Percentiles rank a stretch among this genome's conserved stretches.
These are phyloP conservation scores for Manihot esculenta DNA, from an alignment of 441 rosid genomes.

Conservation along the genomic window DNA sequence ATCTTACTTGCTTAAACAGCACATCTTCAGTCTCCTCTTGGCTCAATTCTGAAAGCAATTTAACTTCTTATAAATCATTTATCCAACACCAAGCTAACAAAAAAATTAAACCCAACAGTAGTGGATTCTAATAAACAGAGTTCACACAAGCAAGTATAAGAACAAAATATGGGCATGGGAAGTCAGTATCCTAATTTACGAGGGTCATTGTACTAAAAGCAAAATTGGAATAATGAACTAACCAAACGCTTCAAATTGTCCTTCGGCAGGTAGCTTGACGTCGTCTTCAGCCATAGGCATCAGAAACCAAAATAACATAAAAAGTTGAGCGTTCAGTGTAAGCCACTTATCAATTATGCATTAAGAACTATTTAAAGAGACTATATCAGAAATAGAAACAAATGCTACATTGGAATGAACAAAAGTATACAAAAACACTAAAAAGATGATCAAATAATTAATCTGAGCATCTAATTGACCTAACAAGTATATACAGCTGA, in stretches of 20 bases:
- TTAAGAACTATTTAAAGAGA: not conserved
- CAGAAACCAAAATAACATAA: conserved; percentile 4
- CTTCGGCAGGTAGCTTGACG: conserved; percentile 69
- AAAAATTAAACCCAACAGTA: not conserved
- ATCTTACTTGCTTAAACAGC: conserved; percentile 77
- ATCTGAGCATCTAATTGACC: too few relatives aligned
- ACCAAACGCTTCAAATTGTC: conserved; percentile 84
- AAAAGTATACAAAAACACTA: not conserved
- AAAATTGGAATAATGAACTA: conserved; percentile 23
- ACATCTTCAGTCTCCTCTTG: conserved; percentile 84
- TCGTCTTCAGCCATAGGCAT: conserved; percentile 46
- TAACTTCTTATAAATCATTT: not conserved
- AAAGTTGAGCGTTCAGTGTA: not conserved
- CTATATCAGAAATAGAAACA: not conserved
- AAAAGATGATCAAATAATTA: too few relatives aligned
- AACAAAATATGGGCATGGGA: not conserved
- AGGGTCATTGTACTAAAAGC: not conserved
- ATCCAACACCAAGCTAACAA: not conserved
- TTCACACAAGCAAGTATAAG: not conserved
- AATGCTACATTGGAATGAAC: not conserved
- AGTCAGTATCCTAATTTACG: not conserved
- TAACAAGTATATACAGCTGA: not conserved
- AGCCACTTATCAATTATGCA: not conserved
- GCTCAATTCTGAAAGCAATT: conserved; percentile 64
- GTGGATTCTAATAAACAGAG: not conserved